Conservation (phyloP, 371 early-diverging fungal genomes). For the Blastocladiella emersonii region DNA sequence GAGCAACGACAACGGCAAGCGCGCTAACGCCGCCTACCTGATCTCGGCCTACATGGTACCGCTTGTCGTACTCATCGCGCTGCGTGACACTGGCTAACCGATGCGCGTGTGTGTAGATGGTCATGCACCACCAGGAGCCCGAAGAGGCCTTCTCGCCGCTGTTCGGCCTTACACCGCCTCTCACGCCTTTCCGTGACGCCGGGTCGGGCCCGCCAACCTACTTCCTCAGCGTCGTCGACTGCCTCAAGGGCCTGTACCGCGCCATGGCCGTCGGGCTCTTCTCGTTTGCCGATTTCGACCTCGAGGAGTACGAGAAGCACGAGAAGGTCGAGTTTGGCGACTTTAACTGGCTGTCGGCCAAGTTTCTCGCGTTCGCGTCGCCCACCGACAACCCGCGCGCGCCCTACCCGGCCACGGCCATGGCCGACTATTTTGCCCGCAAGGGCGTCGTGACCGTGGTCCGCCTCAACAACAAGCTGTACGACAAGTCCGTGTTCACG, state of each 20-base stretch:
- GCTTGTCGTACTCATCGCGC: background rate
- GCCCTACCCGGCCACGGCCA: background rate
- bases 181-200: constrained; percentile 46
- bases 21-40: constrained; percentile 44
- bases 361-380: constrained; percentile 43
- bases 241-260: constrained; percentile 36
- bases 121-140: constrained; percentile 32
- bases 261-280: constrained; percentile 34
- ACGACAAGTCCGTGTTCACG: constrained; percentile 32
- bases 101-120: constrained; percentile 19
- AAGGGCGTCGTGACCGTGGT: constrained; percentile 27
- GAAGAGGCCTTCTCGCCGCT: constrained; percentile 38
- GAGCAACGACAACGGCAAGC: constrained; percentile 26
- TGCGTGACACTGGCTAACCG: background rate
- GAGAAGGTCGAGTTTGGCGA: constrained; percentile 49
- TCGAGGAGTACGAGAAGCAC: constrained; percentile 46
- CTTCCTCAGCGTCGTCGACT: constrained; percentile 42
- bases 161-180: constrained; percentile 20
- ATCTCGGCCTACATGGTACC: constrained; percentile 44
- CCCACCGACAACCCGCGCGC: constrained; percentile 25
- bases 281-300: constrained; percentile 31
- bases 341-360: constrained; percentile 46
- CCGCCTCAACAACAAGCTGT: constrained; percentile 41
- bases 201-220: constrained; percentile 45
- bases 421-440: constrained; percentile 17